Conservation (phyloP, 495 filamentous ascomycete species). For the Hypoxylon fragiforme region DNA sequence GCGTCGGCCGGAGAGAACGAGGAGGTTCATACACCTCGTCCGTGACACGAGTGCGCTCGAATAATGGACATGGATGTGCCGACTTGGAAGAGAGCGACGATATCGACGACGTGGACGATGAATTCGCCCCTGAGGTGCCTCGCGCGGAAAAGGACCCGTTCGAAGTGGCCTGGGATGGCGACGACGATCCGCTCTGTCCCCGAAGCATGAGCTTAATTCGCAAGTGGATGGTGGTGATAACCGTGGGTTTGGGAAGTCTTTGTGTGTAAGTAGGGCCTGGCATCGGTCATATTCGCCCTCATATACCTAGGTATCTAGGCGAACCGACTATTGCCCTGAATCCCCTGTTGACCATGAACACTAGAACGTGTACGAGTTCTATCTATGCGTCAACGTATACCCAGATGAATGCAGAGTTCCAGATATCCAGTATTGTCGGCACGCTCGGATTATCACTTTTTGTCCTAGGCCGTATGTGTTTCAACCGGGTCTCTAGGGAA, state of each 20-base stretch:
- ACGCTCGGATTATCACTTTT: slow-evolving; percentile 81
- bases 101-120: slow-evolving; percentile 36
- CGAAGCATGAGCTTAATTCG: slow-evolving; percentile 64
- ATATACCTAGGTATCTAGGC: too few species aligned
- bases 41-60: slow-evolving; percentile 50
- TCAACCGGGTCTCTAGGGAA: slow-evolving; percentile 18
- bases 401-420: slow-evolving; percentile 80
- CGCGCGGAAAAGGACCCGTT: slow-evolving; percentile 53
- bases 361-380: slow-evolving; percentile 82
- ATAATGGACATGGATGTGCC: slow-evolving; percentile 66
- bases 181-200: slow-evolving; percentile 73
- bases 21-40: slow-evolving; percentile 17
- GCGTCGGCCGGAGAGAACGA: not conserved
- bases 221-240: slow-evolving; percentile 78
- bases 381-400: slow-evolving; percentile 85
- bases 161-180: slow-evolving; percentile 71
- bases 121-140: slow-evolving; percentile 14
- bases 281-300: too few species aligned
- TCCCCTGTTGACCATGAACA: not conserved
- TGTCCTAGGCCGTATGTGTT: slow-evolving; percentile 64
- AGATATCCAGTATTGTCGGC: slow-evolving; percentile 67
- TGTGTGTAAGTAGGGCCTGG: slow-evolving; percentile 71
- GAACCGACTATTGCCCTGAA: slow-evolving; percentile 7
- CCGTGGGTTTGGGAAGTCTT: slow-evolving; percentile 71
- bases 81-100: slow-evolving; percentile 45